Evolutionary conservation across 108 stramenopile genomes (phyloP).

Genomic region (Cyclotella atomus): DNA sequence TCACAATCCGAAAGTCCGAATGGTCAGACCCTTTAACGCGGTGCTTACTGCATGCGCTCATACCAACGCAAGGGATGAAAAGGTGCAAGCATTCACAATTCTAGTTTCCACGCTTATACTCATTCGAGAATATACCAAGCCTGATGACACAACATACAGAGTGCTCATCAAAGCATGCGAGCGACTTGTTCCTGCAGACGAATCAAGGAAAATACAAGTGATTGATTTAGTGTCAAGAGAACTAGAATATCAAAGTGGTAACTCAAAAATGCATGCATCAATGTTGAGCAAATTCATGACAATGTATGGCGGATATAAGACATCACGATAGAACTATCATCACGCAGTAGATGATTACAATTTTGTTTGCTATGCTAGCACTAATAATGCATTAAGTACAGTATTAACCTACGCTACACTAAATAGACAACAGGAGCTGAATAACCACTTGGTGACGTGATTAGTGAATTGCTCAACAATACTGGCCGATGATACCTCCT

Average conservation of each 20-base stretch:
- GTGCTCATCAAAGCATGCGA: conserved; percentile 19
- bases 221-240: conserved; percentile 1
- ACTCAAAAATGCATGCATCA: not conserved
- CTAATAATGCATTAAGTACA: too few relatives aligned
- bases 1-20: too few relatives aligned
- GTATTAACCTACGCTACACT: not conserved
- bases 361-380: too few relatives aligned
- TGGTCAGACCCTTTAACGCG: conserved; percentile 32
- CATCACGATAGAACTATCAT: too few relatives aligned
- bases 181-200: conserved; percentile 17
- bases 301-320: not conserved
- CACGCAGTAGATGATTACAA: too few relatives aligned
- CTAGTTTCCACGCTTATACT: conserved; percentile 11
- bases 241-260: not conserved
- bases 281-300: not conserved
- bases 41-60: conserved; percentile 30
- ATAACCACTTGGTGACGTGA: not conserved
- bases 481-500: too few relatives aligned
- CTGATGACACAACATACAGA: conserved; percentile 20
- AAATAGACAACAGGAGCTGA: not conserved
- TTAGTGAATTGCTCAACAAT: not conserved
- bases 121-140: conserved; percentile 16
- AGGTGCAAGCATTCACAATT: conserved; percentile 29
- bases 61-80: conserved; percentile 15
- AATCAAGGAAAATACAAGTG: conserved; percentile 13